Evolutionary conservation across 2,329 filamentous ascomycete genomes (phyloP), one percentile per base, ranked within the genome.

Genomic region (Arthrobotrys megalospora): DNA sequence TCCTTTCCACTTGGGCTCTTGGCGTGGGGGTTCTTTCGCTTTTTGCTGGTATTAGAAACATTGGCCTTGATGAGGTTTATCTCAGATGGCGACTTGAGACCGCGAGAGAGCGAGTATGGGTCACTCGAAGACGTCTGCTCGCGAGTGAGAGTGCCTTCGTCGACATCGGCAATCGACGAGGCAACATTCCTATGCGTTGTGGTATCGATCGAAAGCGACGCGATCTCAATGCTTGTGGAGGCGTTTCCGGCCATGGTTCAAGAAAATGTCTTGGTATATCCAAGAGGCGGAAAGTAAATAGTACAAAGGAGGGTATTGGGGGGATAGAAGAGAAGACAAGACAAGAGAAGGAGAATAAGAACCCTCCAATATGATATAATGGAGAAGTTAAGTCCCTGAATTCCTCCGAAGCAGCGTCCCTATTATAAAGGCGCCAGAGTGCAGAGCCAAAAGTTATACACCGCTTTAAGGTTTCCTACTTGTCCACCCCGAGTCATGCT

Each of bases 11-110:
- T 84, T 62, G 82, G 84, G 80, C 85, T 82, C 80, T 85, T 80
- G 84, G 84, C 50, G 85, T 83, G 58, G 16, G 75, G 75, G 47
- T 78, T 67, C 45, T 45, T 65, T 83, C 83, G 12, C 80, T 81
- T 66, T 79, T 82, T 80, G 84, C 85, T 73, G 76, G 82, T 69
- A 81, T 81, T 60, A 16, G 75, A 38, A 82, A 82, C 87, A 77
- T 86, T 87, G 85, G 94, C 95, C 80, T 91, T 6, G 92, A 92
- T 93, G 91, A 80, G 90, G 90, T 84, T 97, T 80, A 97, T 89
- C 83, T 97, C 93, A 16, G 88, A 89, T 34, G 90, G 87, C 19
- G 91, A 90, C 86, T 97, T 98, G 84, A 96, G 89, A 67, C 89
- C 90, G 1, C 89, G 89, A 0, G 92, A 90, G 3, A 98, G 90